Evolutionary conservation across 1,284 basidiomycete species (phyloP).

Genomic region (Phellopilus nigrolimitatus): DNA sequence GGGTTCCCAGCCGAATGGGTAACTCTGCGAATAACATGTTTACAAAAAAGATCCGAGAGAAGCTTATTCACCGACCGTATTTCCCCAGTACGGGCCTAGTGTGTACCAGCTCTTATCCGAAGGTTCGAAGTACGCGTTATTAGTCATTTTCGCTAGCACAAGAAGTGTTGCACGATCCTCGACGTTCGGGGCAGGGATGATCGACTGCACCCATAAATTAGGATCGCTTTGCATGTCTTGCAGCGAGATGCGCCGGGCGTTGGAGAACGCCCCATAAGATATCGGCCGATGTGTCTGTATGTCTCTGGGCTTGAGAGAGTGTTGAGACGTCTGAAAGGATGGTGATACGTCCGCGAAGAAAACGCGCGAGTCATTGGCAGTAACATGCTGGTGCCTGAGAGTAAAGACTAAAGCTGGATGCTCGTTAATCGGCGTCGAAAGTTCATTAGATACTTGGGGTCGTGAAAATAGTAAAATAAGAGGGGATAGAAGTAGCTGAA

Average conservation of each 20-base stretch:
- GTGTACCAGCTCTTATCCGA: constrained; percentile 18
- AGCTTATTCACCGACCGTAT: constrained; percentile 12
- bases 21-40: constrained; percentile 47
- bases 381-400: constrained; percentile 20
- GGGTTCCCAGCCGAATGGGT: constrained; percentile 91
- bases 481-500: constrained; percentile 17
- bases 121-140: constrained; percentile 21
- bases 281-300: constrained; percentile 18
- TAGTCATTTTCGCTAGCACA: constrained; percentile 42
- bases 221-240: constrained; percentile 12
- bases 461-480: background rate
- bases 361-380: constrained; percentile 17
- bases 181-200: constrained; percentile 44
- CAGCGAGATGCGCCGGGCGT: constrained; percentile 3
- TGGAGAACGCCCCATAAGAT: constrained; percentile 18
- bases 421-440: background rate
- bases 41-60: constrained; percentile 18
- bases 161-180: constrained; percentile 48
- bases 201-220: constrained; percentile 54
- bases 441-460: background rate
- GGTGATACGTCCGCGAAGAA: constrained; percentile 17
- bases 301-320: constrained; percentile 5
- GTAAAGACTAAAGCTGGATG: constrained; percentile 11
- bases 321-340: constrained; percentile 4
- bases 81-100: constrained; percentile 16